Base-by-base conservation (phyloP, 2,329 filamentous ascomycete species). In the Fusarium udum region DNA sequence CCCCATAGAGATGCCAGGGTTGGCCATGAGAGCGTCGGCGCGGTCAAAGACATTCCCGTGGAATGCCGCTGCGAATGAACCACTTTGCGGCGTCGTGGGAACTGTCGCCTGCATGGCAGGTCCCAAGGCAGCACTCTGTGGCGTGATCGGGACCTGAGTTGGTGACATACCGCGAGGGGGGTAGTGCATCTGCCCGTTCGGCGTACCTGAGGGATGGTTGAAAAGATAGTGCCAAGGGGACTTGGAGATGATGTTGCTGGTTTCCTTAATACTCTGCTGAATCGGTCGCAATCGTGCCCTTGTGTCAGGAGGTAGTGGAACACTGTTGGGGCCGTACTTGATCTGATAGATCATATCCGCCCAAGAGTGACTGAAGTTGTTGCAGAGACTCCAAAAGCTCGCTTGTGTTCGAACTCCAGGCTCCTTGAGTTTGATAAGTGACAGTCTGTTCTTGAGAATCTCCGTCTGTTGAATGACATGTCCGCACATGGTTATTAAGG, bases 51-150 rank as follows among this genome's bases (percentile, higher is more conserved):
- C 87, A 72, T 89, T 85, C 16, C 88, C 87, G 4, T 85, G 83
- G 68, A 91, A 90, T 3, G 86, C 85, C 22, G 83, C 82, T 13
- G 85, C 85, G 76, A 91, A 90, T 2, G 87, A 88, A 5, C 83
- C 86, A 67, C 85, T 89, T 78, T 90, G 86, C 15, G 90, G 90
- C 1, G 90, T 93, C 6, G 89, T 93, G 8, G 94, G 93, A 16
- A 97, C 92, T 0, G 94, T 98, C 2, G 95, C 95, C 82, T 97
- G 95, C 61, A 95, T 93, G 26, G 95, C 95, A 11, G 95, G 94
- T 1, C 95, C 95, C 10, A 98, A 86, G 4, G 95, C 95, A 22
- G 95, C 95, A 76, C 93, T 96, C 70, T 97, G 88, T 13, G 95
- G 95, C 3, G 95, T 98, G 78, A 96, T 94, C 14, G 95, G 95